Conservation (phyloP, 2,329 filamentous ascomycete genomes). For the Fonsecaea monophora region DNA sequence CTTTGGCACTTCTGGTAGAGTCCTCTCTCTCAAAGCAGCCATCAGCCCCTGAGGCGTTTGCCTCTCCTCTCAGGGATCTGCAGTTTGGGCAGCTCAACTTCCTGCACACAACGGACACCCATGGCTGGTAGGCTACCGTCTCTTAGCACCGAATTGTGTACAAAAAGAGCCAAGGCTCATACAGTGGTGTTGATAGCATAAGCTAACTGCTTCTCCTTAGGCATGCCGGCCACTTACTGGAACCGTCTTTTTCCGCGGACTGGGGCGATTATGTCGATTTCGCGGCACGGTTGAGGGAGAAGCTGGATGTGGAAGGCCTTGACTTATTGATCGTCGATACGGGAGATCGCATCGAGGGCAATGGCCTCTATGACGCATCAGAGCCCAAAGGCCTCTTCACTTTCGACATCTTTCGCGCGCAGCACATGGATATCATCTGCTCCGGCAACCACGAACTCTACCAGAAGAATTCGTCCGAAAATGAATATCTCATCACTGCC, state of each 20-base stretch:
- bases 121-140: constrained; percentile 71
- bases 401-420: constrained; percentile 83
- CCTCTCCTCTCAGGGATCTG: constrained; percentile 81
- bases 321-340: constrained; percentile 96
- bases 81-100: constrained; percentile 96
- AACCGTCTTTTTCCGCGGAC: constrained; percentile 93
- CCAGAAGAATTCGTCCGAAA: constrained; percentile 74
- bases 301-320: constrained; percentile 76
- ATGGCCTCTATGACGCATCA: constrained; percentile 91
- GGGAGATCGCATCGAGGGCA: constrained; percentile 90
- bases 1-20: constrained; percentile 24
- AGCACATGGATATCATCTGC: constrained; percentile 82
- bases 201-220: neutral
- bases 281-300: constrained; percentile 77
- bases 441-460: constrained; percentile 97
- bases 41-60: constrained; percentile 75
- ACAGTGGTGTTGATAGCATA: neutral
- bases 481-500: constrained; percentile 80
- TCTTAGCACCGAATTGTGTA: neutral
- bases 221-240: constrained; percentile 87
- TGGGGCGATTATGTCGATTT: constrained; percentile 99
- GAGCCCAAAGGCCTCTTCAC: constrained; percentile 86
- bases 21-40: constrained; percentile 70
- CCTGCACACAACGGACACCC: constrained; percentile 93
- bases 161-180: neutral